Percentiles rank a stretch among this genome's conserved stretches.
Evolutionary conservation across 2,329 filamentous ascomycete species (phyloP).

Genomic region (Aotearoamyces nothofagi): DNA sequence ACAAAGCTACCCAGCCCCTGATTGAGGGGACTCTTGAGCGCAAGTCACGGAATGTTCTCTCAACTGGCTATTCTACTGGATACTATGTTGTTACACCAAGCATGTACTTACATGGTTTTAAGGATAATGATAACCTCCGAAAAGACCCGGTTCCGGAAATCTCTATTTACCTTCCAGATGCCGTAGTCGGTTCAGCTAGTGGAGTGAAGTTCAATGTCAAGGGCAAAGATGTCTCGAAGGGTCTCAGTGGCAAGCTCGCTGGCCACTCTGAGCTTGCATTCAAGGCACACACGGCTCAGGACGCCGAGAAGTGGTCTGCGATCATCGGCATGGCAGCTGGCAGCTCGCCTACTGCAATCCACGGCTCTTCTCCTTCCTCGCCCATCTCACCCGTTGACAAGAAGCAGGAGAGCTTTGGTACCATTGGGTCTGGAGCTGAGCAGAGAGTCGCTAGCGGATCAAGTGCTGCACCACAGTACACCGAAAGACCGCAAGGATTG

Average conservation of each 20-base stretch:
- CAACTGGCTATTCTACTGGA: slow-evolving; percentile 55
- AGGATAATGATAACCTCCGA: slow-evolving; percentile 63
- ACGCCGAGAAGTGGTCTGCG: slow-evolving; percentile 76
- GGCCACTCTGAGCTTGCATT: slow-evolving; percentile 70
- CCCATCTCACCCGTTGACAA: slow-evolving; percentile 3
- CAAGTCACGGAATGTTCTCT: slow-evolving; percentile 75
- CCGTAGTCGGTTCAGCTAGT: slow-evolving; percentile 53
- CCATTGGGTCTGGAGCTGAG: too few species aligned
- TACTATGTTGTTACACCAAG: slow-evolving; percentile 87
- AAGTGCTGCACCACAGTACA: background rate
- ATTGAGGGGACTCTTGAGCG: slow-evolving; percentile 83
- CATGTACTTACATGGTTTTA: slow-evolving; percentile 90
- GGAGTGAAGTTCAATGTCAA: slow-evolving; percentile 88
- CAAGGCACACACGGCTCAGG: slow-evolving; percentile 69
- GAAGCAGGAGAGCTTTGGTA: slow-evolving; percentile 6
- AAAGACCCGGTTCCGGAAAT: slow-evolving; percentile 71
- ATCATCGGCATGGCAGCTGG: slow-evolving; percentile 32
- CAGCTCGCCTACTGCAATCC: background rate
- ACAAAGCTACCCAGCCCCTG: slow-evolving; percentile 62
- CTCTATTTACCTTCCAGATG: slow-evolving; percentile 85
- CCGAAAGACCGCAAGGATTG: slow-evolving; percentile 9
- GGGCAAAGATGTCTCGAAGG: slow-evolving; percentile 80
- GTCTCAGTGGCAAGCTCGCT: slow-evolving; percentile 65
- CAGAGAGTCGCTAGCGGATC: too few species aligned
- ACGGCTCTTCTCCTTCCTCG: background rate